Base-by-base conservation (phyloP, 345 rosid genomes). In the Gynandropsis gynandra region DNA sequence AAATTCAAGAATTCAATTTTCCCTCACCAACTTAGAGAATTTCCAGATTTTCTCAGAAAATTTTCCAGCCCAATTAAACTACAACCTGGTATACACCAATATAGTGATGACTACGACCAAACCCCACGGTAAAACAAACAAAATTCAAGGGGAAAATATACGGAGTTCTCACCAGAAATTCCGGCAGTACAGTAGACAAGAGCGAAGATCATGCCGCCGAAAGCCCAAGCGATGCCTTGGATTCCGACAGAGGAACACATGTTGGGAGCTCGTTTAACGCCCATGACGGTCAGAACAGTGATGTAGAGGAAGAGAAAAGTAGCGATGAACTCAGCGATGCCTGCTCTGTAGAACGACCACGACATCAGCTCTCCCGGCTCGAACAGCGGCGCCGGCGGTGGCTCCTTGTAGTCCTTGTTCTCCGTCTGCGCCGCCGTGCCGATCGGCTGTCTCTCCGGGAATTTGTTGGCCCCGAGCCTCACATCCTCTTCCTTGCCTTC, bases 111-210 rank as follows among this genome's bases (percentile, higher is more conserved):
- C n/a, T n/a, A n/a, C n/a, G n/a, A n/a, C n/a, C n/a, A n/a, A n/a
- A n/a, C n/a, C n/a, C n/a, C n/a, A n/a, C 5, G 7, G 36, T 24
- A 53, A 18, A 7, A 42, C 9, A 19, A 18, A 8, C 31, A 10
- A 46, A 42, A 44, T 10, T 42, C 6, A 0, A 32, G 9, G 4
- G 10, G 50, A 32, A 17, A 16, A 27, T 20, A 32, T 31, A 37
- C n/a, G n/a, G 1, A 58, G 14, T 9, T 9, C 50, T 54, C 16
- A 78, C 89, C 86, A 47, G 89, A 82, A 58, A 82, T 77, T 40
- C 89, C 86, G 14, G 89, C 83, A 54, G 89, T 82, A 59, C 80
- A 79, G 80, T 82, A 82, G 47, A 82, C 89, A 56, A 82, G 89
- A 16, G 83, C 81, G 44, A 82, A 82, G 74, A 82, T 82, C 86